phyloP scores from a whole-genome alignment of 2,329 filamentous ascomycete genomes.

The Beauveria sp. region DNA sequence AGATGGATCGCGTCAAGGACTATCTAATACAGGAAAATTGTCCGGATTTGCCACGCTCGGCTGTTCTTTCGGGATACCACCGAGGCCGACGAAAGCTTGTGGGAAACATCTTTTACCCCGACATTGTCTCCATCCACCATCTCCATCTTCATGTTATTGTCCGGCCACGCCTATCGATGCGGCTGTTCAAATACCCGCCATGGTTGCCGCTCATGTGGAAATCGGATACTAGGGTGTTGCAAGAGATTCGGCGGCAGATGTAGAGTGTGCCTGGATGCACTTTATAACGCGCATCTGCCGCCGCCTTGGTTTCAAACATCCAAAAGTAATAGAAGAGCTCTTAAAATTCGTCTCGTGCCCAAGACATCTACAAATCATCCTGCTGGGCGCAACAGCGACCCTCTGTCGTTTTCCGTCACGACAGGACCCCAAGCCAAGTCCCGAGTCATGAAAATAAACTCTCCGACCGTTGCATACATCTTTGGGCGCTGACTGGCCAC shows the following conservation, averaged over 20 bases:
- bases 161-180: background rate
- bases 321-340: too few relatives aligned
- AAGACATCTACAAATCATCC: too few relatives aligned
- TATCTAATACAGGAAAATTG: background rate
- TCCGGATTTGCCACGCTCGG: background rate
- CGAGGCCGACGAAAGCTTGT: background rate
- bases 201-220: conserved; percentile 14
- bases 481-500: too few relatives aligned
- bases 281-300: too few relatives aligned
- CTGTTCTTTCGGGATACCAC: background rate
- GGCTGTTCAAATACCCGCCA: conserved; percentile 9
- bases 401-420: too few relatives aligned
- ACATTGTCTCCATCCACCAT: conserved; percentile 12
- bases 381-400: too few relatives aligned
- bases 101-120: background rate
- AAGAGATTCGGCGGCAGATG: conserved; percentile 14
- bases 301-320: too few relatives aligned
- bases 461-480: too few relatives aligned
- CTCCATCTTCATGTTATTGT: conserved; percentile 14
- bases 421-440: too few relatives aligned
- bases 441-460: too few relatives aligned
- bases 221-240: conserved; percentile 7
- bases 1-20: background rate
- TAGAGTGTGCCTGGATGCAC: too few relatives aligned
- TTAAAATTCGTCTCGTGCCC: too few relatives aligned